Percentiles rank a stretch among this genome's conserved stretches.
phyloP scores from a whole-genome alignment of 2,329 filamentous ascomycete genomes.

The Talaromyces sp. region DNA sequence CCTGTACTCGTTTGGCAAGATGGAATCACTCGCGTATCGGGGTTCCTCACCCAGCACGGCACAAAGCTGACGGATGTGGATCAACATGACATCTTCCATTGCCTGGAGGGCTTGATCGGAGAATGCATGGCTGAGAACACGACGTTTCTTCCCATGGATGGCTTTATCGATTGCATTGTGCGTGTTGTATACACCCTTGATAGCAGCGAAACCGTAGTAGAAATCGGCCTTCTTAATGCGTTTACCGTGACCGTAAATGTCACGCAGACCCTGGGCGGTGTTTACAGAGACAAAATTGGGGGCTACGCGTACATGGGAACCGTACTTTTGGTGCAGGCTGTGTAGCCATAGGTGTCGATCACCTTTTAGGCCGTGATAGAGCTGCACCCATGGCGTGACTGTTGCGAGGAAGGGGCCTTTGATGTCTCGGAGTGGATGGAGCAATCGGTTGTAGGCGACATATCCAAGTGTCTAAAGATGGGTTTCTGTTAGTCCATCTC shows the following conservation, averaged over 20 bases:
- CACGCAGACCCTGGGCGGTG: slow-evolving; percentile 53
- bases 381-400: slow-evolving; percentile 49
- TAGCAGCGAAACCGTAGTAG: slow-evolving; percentile 68
- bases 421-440: slow-evolving; percentile 32
- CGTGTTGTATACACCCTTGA: slow-evolving; percentile 60
- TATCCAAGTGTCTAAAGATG: slow-evolving; percentile 24
- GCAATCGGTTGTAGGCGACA: slow-evolving; percentile 30
- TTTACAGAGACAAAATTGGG: slow-evolving; percentile 77
- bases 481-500: neutral
- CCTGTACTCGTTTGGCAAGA: slow-evolving; percentile 12
- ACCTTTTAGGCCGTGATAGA: slow-evolving; percentile 70
- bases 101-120: slow-evolving; percentile 61
- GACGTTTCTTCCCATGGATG: slow-evolving; percentile 64
- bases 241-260: slow-evolving; percentile 40
- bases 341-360: slow-evolving; percentile 70
- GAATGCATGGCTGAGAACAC: slow-evolving; percentile 68
- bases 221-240: slow-evolving; percentile 59
- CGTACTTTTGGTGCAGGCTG: slow-evolving; percentile 66
- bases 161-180: slow-evolving; percentile 67
- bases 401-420: slow-evolving; percentile 29
- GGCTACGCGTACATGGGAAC: slow-evolving; percentile 65
- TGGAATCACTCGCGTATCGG: slow-evolving; percentile 11
- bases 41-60: slow-evolving; percentile 25
- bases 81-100: slow-evolving; percentile 63
- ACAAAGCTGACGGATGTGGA: slow-evolving; percentile 63